Evolutionary conservation across 1,139 yeast species (phyloP), one percentile per base, ranked within the genome.

Genomic region (Kodamaea fungicola): DNA sequence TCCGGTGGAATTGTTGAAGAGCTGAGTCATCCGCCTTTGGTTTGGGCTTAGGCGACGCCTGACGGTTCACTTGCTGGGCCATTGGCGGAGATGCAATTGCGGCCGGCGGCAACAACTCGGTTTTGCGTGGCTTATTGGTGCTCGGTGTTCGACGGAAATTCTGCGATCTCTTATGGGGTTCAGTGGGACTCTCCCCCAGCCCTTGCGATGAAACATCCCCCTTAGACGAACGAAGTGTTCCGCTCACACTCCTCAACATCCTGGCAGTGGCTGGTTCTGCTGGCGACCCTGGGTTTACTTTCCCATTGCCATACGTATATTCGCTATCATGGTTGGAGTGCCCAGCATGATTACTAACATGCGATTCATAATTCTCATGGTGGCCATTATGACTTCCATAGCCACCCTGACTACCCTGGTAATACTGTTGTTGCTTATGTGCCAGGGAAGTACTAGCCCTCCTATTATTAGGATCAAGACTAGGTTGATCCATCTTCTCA

Each of bases 221-320:
- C 19, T 16, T 16, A 16, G 19, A 16, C 19, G 19, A 16, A 57
- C 23, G 61, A 41, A 63, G 45, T 32, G 65, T 58, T 28, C 71
- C 68, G 45, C 71, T 67, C 8, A 71, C 73, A 47, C 76, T 78
- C 43, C 88, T 69, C 49, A 83, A 64, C 92, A 83, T 83, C 50
- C 90, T 64, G n/a, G 89, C 85, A 1, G 90, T 82, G 3, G 90
- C 90, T 2, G 88, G 89, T 37, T 63, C 71, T 22, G 52, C 54
- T 7, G 59, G 51, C 4, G 28, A 12, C 33, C 21, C 29, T n/a
- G 29, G 31, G n/a, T 33, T 21, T 22, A 16, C 28, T 13, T 29
- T 29, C 22, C 28, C 28, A 16, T 34, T 34, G 29, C 27, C 27
- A 12, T 12, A 9, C 23, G 21, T 12, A 10, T 30, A 7, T 5